A percentile compares a stretch with the other conserved stretches of the same genome.
These are phyloP conservation scores for Kingdonia uniflora DNA, from an alignment of 164 flowering plant species.

Conservation along the genomic window DNA sequence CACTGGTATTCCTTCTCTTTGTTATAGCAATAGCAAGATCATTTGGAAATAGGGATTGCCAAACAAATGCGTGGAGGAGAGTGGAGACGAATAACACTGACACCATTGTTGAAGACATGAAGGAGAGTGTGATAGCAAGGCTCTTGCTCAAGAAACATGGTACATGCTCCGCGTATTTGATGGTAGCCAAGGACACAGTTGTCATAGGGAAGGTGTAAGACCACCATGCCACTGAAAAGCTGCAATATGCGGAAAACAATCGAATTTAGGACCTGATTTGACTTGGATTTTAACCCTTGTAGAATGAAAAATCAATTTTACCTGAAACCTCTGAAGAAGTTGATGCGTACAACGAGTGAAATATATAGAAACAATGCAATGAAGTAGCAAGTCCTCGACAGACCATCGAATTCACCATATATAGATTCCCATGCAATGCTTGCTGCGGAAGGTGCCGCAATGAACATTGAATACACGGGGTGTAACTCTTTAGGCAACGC, in stretches of 20 bases:
- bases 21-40: conserved; percentile 93
- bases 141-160: conserved; percentile 49
- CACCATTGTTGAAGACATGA: conserved; percentile 87
- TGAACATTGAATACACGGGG: conserved; percentile 96
- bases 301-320: conserved; percentile 7
- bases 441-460: conserved; percentile 92
- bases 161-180: conserved; percentile 77
- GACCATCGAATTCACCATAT: conserved; percentile 69
- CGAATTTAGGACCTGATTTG: neutral
- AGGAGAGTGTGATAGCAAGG: conserved; percentile 59
- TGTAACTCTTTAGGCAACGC: conserved; percentile 92
- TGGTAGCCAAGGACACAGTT: conserved; percentile 82
- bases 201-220: conserved; percentile 99
- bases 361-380: conserved; percentile 76
- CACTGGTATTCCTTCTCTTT: conserved; percentile 28
- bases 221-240: conserved; percentile 99
- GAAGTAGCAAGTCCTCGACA: conserved; percentile 78
- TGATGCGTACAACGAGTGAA: conserved; percentile 70
- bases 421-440: conserved; percentile 84
- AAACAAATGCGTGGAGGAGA: conserved; percentile 81
- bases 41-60: conserved; percentile 81
- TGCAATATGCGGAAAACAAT: conserved; percentile 15
- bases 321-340: conserved; percentile 90
- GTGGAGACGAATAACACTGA: conserved; percentile 60
- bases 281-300: neutral